Evolutionary conservation across 2,329 filamentous ascomycete species (phyloP).

Genomic region (Trichoderma semiorbis): DNA sequence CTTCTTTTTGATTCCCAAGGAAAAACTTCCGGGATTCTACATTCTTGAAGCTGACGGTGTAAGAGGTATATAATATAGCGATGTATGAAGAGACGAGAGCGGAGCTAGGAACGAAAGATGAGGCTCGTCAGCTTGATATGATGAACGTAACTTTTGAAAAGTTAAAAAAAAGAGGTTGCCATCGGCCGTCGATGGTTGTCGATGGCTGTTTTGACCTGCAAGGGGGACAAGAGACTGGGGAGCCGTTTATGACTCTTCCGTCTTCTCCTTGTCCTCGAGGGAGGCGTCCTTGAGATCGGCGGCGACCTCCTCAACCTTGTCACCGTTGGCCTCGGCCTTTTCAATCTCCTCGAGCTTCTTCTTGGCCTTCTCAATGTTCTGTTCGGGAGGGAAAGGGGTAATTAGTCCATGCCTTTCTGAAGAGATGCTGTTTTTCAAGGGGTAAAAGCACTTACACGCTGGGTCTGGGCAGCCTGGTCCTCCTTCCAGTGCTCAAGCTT

Average conservation of each 20-base stretch:
- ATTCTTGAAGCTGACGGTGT: neutral
- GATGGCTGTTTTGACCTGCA: neutral
- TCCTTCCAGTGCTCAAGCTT: slow-evolving; percentile 91
- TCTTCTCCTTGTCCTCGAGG: slow-evolving; percentile 51
- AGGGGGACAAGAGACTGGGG: neutral
- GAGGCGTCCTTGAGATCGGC: slow-evolving; percentile 50
- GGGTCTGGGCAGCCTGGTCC: slow-evolving; percentile 84
- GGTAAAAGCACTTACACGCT: slow-evolving; percentile 64
- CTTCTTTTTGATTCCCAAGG: neutral
- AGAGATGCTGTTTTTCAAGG: neutral
- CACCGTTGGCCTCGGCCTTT: slow-evolving; percentile 41
- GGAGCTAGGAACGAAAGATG: neutral
- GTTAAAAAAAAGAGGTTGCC: neutral
- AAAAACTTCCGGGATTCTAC: neutral
- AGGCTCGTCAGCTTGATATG: neutral
- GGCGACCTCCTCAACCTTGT: slow-evolving; percentile 52
- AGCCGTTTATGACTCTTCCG: slow-evolving; percentile 43
- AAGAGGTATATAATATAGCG: neutral
- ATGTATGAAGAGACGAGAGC: neutral
- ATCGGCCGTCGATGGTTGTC: neutral
- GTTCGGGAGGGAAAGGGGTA: neutral
- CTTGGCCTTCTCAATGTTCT: slow-evolving; percentile 97
- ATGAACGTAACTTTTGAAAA: neutral
- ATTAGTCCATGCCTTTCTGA: neutral
- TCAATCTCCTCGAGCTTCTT: slow-evolving; percentile 92